These are phyloP conservation scores for Aspergillus kassunensis DNA, from an alignment of 495 filamentous ascomycete genomes.

Conservation along the genomic window DNA sequence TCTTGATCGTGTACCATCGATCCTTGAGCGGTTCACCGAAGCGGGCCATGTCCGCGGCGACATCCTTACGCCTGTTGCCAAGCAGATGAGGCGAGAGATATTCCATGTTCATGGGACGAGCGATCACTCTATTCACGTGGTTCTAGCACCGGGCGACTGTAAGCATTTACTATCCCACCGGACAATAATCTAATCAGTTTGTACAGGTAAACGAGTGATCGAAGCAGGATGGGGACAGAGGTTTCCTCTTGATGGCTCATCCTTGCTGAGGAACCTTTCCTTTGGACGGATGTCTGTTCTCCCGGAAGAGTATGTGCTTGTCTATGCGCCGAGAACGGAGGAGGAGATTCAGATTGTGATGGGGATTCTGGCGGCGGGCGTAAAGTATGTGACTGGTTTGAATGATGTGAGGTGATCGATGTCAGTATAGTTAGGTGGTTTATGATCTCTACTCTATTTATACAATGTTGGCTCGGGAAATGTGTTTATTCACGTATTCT, in stretches of 20 bases:
- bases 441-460: background rate
- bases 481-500: too few relatives aligned
- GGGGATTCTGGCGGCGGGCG: slow-evolving; percentile 64
- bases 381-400: slow-evolving; percentile 32
- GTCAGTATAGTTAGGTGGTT: background rate
- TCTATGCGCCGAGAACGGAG: slow-evolving; percentile 76
- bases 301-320: slow-evolving; percentile 67
- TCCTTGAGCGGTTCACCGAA: slow-evolving; percentile 27
- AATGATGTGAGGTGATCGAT: slow-evolving; percentile 15
- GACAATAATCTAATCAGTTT: too few relatives aligned
- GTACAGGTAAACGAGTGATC: slow-evolving; percentile 60
- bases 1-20: slow-evolving; percentile 25
- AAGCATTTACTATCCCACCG: slow-evolving; percentile 6
- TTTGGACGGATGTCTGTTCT: slow-evolving; percentile 20
- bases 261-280: slow-evolving; percentile 43
- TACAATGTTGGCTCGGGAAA: too few relatives aligned
- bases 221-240: slow-evolving; percentile 85
- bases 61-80: slow-evolving; percentile 17
- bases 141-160: slow-evolving; percentile 70
- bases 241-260: slow-evolving; percentile 70
- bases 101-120: slow-evolving; percentile 65
- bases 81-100: slow-evolving; percentile 57
- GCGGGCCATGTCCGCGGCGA: slow-evolving; percentile 28
- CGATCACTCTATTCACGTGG: slow-evolving; percentile 73
- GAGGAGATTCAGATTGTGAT: slow-evolving; percentile 65